Evolutionary conservation across 2,329 filamentous ascomycete species (phyloP), one percentile per base, ranked within the genome.

Genomic region (Aureobasidium melanogenum): DNA sequence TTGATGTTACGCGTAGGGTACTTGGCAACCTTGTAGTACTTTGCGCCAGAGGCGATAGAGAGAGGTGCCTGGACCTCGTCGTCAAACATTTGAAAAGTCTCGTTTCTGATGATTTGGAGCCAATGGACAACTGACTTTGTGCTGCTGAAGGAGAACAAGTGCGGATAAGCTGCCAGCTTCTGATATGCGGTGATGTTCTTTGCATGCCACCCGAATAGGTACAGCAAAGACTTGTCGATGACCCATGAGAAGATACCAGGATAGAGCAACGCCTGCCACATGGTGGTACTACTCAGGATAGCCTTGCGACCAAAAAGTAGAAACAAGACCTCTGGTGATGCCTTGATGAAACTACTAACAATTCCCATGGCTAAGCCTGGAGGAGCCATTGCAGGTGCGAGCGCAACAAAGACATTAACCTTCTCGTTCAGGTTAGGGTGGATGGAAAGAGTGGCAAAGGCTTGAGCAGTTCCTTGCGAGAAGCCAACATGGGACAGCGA

Each of bases 101-200:
- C 89, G 69, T 93, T 97, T 66, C 94, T 88, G 69, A 99, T 99
- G 71, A 99, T 97, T 72, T 99, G 94, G 73, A 99, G 99, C 94
- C 94, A 99, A 72, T 99, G 94, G 0, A 99, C 94, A 9, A 99
- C 91, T 22, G 88, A 92, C 76, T 99, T 99, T 62, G 91, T 96
- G 72, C 90, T 96, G 0, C 93, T 97, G 73, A 93, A 97, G 0
- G 92, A 97, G 77, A 96, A 99, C 0, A 99, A 78, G 76, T 99
- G 94, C 10, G 93, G 88, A 72, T 99, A 99, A 1, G 91, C 91
- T 2, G 94, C 94, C 19, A 99, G 83, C 71, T 99, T 99, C 74
- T 99, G 94, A 62, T 88, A 86, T 0, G 84, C 77, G 9, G 85
- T 85, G 64, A 99, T 97, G 72, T 97, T 99, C 62, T 80, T 79